Evolutionary conservation across 2,329 filamentous ascomycete species (phyloP).

Genomic region (Tolypocladium inflatum): DNA sequence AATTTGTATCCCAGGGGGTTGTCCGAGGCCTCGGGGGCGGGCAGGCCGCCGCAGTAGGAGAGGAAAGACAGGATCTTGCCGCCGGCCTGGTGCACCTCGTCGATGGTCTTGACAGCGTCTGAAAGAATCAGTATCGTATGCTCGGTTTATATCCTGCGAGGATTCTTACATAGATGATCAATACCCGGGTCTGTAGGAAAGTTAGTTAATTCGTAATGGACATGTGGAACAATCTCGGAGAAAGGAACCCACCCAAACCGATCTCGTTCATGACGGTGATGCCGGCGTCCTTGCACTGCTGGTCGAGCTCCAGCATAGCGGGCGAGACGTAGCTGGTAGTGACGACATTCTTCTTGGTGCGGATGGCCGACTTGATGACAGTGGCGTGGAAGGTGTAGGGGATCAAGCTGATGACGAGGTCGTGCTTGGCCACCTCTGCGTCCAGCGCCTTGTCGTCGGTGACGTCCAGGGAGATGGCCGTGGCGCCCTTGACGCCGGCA

Average conservation of each 20-base stretch:
- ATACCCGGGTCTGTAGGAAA: constrained; percentile 50
- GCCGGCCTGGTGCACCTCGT: constrained; percentile 75
- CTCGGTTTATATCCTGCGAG: neutral
- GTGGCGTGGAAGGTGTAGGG: constrained; percentile 83
- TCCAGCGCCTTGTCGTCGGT: constrained; percentile 68
- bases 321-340: constrained; percentile 91
- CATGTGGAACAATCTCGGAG: no score
- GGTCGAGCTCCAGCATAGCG: constrained; percentile 83
- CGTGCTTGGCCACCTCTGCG: constrained; percentile 67
- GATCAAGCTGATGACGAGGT: constrained; percentile 74
- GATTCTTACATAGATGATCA: constrained; percentile 45
- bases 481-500: constrained; percentile 61
- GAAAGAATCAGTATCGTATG: constrained; percentile 19
- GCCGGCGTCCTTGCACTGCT: constrained; percentile 74
- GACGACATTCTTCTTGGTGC: constrained; percentile 90
- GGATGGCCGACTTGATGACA: constrained; percentile 90
- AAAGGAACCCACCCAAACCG: constrained; percentile 36
- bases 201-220: neutral
- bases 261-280: constrained; percentile 99
- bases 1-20: constrained; percentile 91
- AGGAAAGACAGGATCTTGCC: constrained; percentile 79
- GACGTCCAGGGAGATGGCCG: constrained; percentile 77
- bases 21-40: constrained; percentile 62
- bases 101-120: constrained; percentile 80
- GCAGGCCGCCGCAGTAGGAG: constrained; percentile 76